Conservation (phyloP, 1,284 basidiomycete genomes). For the Cerioporus squamosus region DNA sequence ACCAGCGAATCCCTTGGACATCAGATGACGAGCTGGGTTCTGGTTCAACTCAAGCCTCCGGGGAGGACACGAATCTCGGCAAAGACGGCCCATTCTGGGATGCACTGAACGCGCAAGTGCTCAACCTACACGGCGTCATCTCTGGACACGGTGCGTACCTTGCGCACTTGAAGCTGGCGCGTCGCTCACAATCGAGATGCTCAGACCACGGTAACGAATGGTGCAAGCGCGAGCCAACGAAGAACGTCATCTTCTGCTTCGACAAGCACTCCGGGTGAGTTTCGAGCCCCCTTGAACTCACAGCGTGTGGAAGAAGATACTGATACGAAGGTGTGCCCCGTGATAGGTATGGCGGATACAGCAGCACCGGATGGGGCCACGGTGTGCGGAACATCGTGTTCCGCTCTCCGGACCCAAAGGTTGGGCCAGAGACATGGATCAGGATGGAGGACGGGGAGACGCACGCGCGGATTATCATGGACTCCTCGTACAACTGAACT, state of each 20-base stretch:
- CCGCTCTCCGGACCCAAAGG: constrained; percentile 46
- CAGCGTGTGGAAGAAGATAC: neutral
- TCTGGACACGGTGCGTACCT: constrained; percentile 62
- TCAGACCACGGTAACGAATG: constrained; percentile 75
- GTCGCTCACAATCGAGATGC: neutral
- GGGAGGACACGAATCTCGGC: constrained; percentile 38
- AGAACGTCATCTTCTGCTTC: constrained; percentile 71
- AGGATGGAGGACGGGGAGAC: constrained; percentile 34
- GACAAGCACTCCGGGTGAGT: constrained; percentile 72
- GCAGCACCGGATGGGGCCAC: constrained; percentile 55
- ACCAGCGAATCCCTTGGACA: neutral
- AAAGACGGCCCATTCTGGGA: constrained; percentile 66
- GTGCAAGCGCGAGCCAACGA: constrained; percentile 65
- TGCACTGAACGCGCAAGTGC: constrained; percentile 58
- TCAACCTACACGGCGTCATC: constrained; percentile 66
- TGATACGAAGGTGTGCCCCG: neutral
- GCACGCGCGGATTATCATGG: constrained; percentile 23
- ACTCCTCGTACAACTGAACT: constrained; percentile 19
- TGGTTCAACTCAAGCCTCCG: constrained; percentile 62
- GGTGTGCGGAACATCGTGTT: constrained; percentile 70
- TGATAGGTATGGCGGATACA: constrained; percentile 67
- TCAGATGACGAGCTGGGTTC: constrained; percentile 57
- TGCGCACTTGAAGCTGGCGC: neutral
- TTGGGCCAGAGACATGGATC: constrained; percentile 63
- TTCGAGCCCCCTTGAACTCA: neutral